Base-by-base conservation (phyloP, 1,139 yeast species). In the Pichia norvegensis region DNA sequence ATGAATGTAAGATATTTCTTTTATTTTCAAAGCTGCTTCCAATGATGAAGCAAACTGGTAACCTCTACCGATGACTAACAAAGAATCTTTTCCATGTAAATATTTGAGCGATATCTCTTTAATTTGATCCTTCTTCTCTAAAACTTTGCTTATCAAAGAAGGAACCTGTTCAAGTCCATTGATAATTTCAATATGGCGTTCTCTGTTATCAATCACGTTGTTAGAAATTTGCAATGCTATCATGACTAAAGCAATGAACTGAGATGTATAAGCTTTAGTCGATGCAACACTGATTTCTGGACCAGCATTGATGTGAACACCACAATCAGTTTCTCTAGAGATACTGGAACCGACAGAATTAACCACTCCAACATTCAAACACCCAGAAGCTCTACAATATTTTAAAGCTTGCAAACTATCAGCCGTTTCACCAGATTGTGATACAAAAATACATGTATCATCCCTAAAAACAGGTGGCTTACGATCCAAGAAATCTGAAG, bases 221-320 rank as follows among this genome's bases (percentile, higher is more conserved):
- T 88, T 95, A 11, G 97, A 85, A 56, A 94, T 76, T 20, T 94
- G 87, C 50, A 94, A 76, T 1, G 98, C 98, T 72, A 92, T 78
- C 97, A 94, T 87, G 8, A 92, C 97, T 57, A 94, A 74, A 1
- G 98, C 98, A 68, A 94, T 88, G 67, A 82, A 94, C 68, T 94
- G 99, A 23, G 98, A 94, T 17, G 99, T 92, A 70, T 94, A 94
- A 25, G 98, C 98, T 71, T 94, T 94, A 43, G 99, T 94, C n/a
- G 97, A 88, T 13, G 98, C 99, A 58, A 94, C 99, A 66, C 98
- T 98, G 56, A 94, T 92, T 71, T 94, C 99, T 37, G 98, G 98
- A 54, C 99, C 99, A 40, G 98, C 98, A 65, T 94, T 94, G 65
- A 94, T 90, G 67, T 94, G 99, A 46, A 94, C 97, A 78, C 99